phyloP scores from a whole-genome alignment of 495 filamentous ascomycete species.

The Parmelia sp. region DNA sequence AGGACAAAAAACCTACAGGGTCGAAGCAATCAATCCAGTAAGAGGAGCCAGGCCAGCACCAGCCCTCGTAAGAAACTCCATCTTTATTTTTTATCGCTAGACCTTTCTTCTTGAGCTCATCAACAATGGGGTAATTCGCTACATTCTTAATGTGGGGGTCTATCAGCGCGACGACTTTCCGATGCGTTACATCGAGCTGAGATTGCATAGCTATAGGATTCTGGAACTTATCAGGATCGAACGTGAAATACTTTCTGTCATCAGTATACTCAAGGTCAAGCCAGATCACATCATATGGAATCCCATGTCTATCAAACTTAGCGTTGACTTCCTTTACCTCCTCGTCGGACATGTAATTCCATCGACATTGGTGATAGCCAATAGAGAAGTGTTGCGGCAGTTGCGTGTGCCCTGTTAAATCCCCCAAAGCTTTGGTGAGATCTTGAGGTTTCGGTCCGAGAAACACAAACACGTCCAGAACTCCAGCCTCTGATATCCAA shows the following conservation, averaged over 20 bases:
- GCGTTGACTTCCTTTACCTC: conserved; percentile 94
- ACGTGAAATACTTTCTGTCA: conserved; percentile 95
- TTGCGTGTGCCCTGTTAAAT: conserved; percentile 85
- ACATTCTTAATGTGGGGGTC: conserved; percentile 97
- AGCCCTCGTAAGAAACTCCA: conserved; percentile 81
- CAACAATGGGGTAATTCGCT: conserved; percentile 63
- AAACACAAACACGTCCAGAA: conserved; percentile 90
- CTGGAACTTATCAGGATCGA: conserved; percentile 79
- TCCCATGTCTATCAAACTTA: conserved; percentile 89
- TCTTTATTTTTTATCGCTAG: conserved; percentile 85
- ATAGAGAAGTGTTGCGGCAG: conserved; percentile 88
- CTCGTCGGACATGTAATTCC: conserved; percentile 96
- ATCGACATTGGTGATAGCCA: conserved; percentile 93
- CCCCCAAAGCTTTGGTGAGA: conserved; percentile 72
- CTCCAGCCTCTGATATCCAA: conserved; percentile 89
- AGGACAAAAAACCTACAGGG: conserved; percentile 79
- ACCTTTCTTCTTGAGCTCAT: conserved; percentile 76
- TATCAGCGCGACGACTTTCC: conserved; percentile 90
- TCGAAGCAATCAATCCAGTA: conserved; percentile 96
- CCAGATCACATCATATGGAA: conserved; percentile 98
- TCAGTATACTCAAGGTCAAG: conserved; percentile 96
- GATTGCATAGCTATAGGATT: conserved; percentile 83
- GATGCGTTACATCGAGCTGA: conserved; percentile 70
- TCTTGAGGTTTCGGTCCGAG: conserved; percentile 82
- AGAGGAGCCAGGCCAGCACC: conserved; percentile 97